A percentile compares a stretch with the other conserved stretches of the same genome.
Conservation (phyloP, 345 rosid genomes). For the Brassica napus region DNA sequence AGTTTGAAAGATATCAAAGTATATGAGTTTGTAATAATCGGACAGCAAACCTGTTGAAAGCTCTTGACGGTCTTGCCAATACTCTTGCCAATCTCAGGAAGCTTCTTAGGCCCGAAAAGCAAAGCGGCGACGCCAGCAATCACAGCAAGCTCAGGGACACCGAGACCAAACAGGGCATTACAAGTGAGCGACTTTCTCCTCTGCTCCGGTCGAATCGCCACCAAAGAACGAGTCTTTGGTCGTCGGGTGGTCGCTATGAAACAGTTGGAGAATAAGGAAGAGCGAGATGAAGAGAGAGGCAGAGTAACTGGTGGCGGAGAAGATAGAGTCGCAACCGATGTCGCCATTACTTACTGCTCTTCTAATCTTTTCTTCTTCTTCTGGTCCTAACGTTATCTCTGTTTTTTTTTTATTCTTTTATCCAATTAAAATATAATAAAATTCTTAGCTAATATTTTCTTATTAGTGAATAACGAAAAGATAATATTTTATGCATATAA, state of each 20-base stretch:
- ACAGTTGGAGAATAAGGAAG: constrained; percentile 45
- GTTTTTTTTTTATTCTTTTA: background rate
- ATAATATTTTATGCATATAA: no score
- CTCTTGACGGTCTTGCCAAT: constrained; percentile 95
- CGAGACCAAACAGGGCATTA: constrained; percentile 87
- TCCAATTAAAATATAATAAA: constrained; percentile 13
- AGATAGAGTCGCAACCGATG: constrained; percentile 57
- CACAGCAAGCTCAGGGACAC: constrained; percentile 93
- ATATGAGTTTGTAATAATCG: background rate
- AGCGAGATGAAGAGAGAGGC: constrained; percentile 56
- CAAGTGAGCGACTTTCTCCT: constrained; percentile 56
- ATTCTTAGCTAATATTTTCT: background rate
- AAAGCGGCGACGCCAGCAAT: constrained; percentile 93
- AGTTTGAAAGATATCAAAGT: background rate
- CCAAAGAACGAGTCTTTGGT: constrained; percentile 37
- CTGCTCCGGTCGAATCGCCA: constrained; percentile 41
- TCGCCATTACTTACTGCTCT: constrained; percentile 78
- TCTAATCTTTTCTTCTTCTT: background rate
- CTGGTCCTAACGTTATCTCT: constrained; percentile 24
- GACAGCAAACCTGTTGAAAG: constrained; percentile 76
- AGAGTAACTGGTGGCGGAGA: constrained; percentile 42
- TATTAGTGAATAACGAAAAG: no score
- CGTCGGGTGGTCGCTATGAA: constrained; percentile 20
- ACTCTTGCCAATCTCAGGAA: constrained; percentile 93
- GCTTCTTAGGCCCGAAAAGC: constrained; percentile 91